Evolutionary conservation across 768 basidiomycete species (phyloP), one percentile per base, ranked within the genome.

Genomic region (Amanita subjunquillea): DNA sequence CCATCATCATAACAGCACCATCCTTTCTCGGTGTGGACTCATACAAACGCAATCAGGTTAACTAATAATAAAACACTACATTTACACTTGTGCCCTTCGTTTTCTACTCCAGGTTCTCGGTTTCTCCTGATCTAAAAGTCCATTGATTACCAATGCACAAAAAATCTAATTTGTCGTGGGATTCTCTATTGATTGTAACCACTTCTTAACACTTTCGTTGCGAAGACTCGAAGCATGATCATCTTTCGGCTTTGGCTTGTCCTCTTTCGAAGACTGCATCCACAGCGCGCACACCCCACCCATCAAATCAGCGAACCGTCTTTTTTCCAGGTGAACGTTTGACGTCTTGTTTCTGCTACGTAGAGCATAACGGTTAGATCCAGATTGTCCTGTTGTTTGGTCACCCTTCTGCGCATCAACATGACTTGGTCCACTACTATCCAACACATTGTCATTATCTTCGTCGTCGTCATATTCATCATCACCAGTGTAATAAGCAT

Each of bases 281-380:
- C 53, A 54, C 46, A 54, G 42, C 27, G 37, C 38, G 37, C 38
- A 30, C 27, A 54, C 54, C 20, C 48, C 48, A 41, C 43, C 48
- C 38, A 54, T 27, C 37, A 54, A 13, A 49, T 47, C 48, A 54
- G 37, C 41, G 38, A 50, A 10, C 40, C 49, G 6, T 1, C 37
- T 13, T 39, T 54, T 36, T 48, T 49, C 36, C 20, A 36, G 47
- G 29, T 6, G 46, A 38, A 38, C 32, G 48, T 38, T 23, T 48
- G 22, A 32, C 20, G 29, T 15, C 40, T 27, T 54, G 22, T 49
- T 48, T 36, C 40, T 27, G 46, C 45, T 54, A 37, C 34, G 44
- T 54, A 22, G 7, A 7, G 22, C 8, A 39, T 22, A 32, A 54
- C 47, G 53, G 39, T 9, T 27, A 48, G 37, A 23, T 48, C 34